Conservation (phyloP, 352 stramenopile species). For the Pythium pectinolyticum region DNA sequence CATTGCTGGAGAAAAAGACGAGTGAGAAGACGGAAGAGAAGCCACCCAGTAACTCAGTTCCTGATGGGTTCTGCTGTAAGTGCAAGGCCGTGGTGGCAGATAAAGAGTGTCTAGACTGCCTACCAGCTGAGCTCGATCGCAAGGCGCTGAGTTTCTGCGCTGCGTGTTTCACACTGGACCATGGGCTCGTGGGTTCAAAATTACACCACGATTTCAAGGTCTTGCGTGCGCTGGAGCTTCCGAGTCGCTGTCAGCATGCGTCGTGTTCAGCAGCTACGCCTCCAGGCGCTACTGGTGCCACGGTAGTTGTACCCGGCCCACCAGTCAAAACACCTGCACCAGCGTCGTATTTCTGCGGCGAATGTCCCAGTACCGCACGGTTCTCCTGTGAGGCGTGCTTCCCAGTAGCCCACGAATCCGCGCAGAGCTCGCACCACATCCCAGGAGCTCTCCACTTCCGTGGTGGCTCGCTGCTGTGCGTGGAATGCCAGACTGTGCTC, state of each 20-base stretch:
- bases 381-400: constrained; percentile 54
- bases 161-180: constrained; percentile 56
- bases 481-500: constrained; percentile 47
- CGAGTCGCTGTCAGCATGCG: constrained; percentile 36
- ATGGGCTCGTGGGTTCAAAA: constrained; percentile 26
- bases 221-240: constrained; percentile 21
- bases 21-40: not conserved
- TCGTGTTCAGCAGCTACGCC: constrained; percentile 13
- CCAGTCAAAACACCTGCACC: not conserved
- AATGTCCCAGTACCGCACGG: constrained; percentile 1
- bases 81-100: constrained; percentile 37
- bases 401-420: constrained; percentile 42
- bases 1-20: not conserved
- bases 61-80: constrained; percentile 39
- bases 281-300: not conserved
- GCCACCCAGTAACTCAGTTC: not conserved
- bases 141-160: constrained; percentile 43
- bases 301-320: too few relatives aligned
- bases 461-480: constrained; percentile 48
- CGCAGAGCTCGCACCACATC: constrained; percentile 41
- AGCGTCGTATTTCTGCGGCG: constrained; percentile 52
- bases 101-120: constrained; percentile 63
- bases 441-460: constrained; percentile 51
- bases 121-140: constrained; percentile 7
- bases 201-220: constrained; percentile 59